Conservation (phyloP, 768 basidiomycete species). For the Pisolithus microcarpus region DNA sequence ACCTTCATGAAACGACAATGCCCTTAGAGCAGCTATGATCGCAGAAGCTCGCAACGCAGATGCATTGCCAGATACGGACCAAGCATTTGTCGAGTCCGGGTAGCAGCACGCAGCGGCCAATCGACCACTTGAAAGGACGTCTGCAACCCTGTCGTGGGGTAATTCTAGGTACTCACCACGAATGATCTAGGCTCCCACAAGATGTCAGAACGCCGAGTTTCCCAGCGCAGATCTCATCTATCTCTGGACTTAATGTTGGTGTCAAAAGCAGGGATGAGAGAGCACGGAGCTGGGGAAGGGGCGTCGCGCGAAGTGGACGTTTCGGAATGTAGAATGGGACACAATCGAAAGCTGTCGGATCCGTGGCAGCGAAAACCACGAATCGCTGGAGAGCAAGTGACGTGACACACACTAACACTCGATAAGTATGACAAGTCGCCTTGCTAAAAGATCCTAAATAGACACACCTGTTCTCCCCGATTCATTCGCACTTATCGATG, state of each 20-base stretch:
- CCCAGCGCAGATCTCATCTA: constrained; percentile 60
- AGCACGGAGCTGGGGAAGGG: constrained; percentile 48
- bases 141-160: not conserved
- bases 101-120: constrained; percentile 37
- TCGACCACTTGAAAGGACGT: constrained; percentile 11
- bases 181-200: constrained; percentile 37
- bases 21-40: constrained; percentile 60
- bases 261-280: constrained; percentile 62
- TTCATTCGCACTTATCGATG: constrained; percentile 18
- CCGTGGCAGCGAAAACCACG: constrained; percentile 39
- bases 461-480: constrained; percentile 18
- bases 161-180: constrained; percentile 35
- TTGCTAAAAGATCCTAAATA: constrained; percentile 17
- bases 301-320: constrained; percentile 29
- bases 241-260: constrained; percentile 59
- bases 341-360: constrained; percentile 47
- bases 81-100: constrained; percentile 37
- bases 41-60: constrained; percentile 67
- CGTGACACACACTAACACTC: constrained; percentile 40
- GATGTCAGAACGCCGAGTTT: constrained; percentile 45
- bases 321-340: constrained; percentile 31
- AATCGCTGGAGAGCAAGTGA: constrained; percentile 46
- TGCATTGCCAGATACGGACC: constrained; percentile 66
- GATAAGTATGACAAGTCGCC: not conserved
- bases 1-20: constrained; percentile 73